Percentiles rank a stretch among this genome's conserved stretches.
These are phyloP conservation scores for Sporodiniella umbellata DNA, from an alignment of 371 early-diverging fungal species.

Conservation along the genomic window DNA sequence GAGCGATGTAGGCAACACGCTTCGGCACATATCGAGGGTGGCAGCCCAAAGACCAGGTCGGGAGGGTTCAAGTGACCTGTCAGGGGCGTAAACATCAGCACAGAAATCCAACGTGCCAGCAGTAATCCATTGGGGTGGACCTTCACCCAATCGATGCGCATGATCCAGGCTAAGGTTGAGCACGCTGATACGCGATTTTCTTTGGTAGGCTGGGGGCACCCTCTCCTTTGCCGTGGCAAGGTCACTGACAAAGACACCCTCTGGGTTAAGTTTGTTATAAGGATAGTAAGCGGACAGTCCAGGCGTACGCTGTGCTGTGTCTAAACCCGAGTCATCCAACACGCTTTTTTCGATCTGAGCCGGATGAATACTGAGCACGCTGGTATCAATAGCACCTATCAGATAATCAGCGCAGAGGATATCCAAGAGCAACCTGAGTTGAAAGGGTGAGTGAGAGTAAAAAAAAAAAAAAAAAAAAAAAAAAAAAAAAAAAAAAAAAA, in stretches of 20 bases:
- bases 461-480: too few species aligned
- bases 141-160: constrained; percentile 83
- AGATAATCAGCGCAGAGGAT: constrained; percentile 83
- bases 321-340: constrained; percentile 19
- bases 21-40: constrained; percentile 70
- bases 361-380: constrained; percentile 87
- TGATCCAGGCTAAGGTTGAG: constrained; percentile 89
- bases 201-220: constrained; percentile 34
- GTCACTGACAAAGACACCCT: constrained; percentile 42
- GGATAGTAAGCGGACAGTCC: constrained; percentile 27
- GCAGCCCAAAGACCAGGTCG: constrained; percentile 56
- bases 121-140: constrained; percentile 93
- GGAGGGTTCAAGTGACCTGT: constrained; percentile 39
- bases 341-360: constrained; percentile 64
- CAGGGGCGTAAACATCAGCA: constrained; percentile 68
- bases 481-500: too few species aligned
- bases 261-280: constrained; percentile 33
- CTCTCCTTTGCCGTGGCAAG: constrained; percentile 32
- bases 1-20: constrained; percentile 55
- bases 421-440: constrained; percentile 84
- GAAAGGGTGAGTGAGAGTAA: too few species aligned
- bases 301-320: constrained; percentile 25
- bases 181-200: constrained; percentile 76
- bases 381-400: constrained; percentile 90
- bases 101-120: constrained; percentile 83